A percentile compares a stretch with the other conserved stretches of the same genome.
These are phyloP conservation scores for Saposhnikovia divaricata DNA, from an alignment of 129 eudicot genomes.

Conservation along the genomic window DNA sequence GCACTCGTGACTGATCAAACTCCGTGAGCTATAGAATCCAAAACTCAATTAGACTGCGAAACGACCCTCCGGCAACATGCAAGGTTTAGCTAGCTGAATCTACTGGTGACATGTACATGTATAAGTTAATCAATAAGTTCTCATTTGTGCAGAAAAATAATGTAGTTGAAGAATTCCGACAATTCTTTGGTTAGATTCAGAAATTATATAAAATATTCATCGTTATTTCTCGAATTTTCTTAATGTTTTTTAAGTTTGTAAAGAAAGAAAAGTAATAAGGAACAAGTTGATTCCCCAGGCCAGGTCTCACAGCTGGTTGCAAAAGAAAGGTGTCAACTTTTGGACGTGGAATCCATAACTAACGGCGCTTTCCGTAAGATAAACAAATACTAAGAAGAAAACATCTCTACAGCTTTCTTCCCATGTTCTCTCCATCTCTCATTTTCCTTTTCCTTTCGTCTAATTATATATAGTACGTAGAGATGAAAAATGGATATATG, in stretches of 20 bases:
- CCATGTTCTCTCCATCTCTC: not conserved
- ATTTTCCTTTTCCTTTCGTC: not conserved
- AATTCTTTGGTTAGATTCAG: too few relatives aligned
- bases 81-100: too few relatives aligned
- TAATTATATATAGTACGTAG: too few relatives aligned
- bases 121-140: not conserved
- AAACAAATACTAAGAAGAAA: not conserved
- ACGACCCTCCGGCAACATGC: not conserved
- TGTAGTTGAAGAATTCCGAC: too few relatives aligned
- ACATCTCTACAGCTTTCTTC: conserved; percentile 2
- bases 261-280: not conserved
- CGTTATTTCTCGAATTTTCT: not conserved
- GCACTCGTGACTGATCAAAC: not conserved
- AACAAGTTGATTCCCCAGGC: not conserved
- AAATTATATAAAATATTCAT: not conserved
- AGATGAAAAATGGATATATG: too few relatives aligned
- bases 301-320: conserved; percentile 10
- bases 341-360: conserved; percentile 37
- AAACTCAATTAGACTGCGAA: not conserved
- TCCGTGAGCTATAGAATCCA: not conserved
- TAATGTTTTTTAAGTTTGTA: not conserved
- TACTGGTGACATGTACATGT: not conserved
- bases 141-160: conserved; percentile 3
- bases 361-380: conserved; percentile 2
- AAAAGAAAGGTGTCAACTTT: conserved; percentile 22